Evolutionary conservation across 2,329 filamentous ascomycete species (phyloP), one percentile per base, ranked within the genome.

Genomic region (Davidsoniella neocaledoniae): DNA sequence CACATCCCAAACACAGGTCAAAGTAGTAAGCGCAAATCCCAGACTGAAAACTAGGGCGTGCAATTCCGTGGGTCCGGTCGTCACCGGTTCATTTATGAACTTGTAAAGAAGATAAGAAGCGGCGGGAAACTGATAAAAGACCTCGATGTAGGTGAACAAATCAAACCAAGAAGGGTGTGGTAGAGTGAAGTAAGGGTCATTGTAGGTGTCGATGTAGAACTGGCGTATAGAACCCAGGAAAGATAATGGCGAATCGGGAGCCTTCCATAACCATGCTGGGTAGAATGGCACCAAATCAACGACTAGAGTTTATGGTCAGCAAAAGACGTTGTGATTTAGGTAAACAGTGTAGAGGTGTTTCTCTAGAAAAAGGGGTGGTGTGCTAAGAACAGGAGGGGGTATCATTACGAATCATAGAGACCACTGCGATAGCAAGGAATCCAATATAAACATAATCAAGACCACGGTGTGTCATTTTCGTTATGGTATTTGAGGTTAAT

Each of bases 221-320:
- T 61, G 53, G 52, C 71, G 69, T 51, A 76, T 58, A 36, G 61
- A 50, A 54, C 66, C 60, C 43, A 76, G 62, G 54, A 68, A 63
- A 59, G 73, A 68, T 5, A 77, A 61, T 0, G 73, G 73, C 0
- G 67, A 59, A 4, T 59, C 62, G 1, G 64, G 57, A 0, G 63
- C 52, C 2, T 61, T 57, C 60, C 67, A 73, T 43, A 76, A 65
- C 46, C 60, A 62, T 2, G 57, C 52, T 1, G 74, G 74, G 58
- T 76, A 77, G 55, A 74, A 66, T 29, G 67, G 65, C 36, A 74
- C 67, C 44, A 73, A 68, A 56, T 78, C 74, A 43, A 76, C 66
- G 55, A 67, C 74, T 77, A 50, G 2, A 42, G 14, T 33, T 10
- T 10, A 33, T 10, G 10, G 26, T 33, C 26, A 33, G 26, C 26